Evolutionary conservation across 2,329 filamentous ascomycete species (phyloP), one percentile per base, ranked within the genome.

Genomic region (Orbilia brochopaga): DNA sequence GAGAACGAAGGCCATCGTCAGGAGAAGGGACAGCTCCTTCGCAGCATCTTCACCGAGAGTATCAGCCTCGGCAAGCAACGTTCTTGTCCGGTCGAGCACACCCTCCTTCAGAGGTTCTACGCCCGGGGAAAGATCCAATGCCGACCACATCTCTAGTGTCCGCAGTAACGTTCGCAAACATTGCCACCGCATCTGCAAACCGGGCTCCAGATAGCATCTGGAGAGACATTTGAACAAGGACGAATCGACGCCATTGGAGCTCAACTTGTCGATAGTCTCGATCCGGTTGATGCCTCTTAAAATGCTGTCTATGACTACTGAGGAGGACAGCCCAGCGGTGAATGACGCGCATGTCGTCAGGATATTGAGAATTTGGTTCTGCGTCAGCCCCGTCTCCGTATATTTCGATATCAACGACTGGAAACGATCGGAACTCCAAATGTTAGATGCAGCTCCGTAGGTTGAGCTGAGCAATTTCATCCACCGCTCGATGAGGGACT

Each of bases 211-310:
- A 13, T 23, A 13, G 10, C 21, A 17, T 10, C 19, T 24, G 1
- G 40, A 19, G n/a, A 70, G 54, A 15, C 27, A 35, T 37, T 55
- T 24, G 11, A 64, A 70, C 19, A 70, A 40, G 1, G 32, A 30
- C n/a, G 23, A 15, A 30, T 50, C 19, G 15, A 60, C 10, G 10
- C 54, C 59, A 27, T 50, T 48, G 4, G 59, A 58, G 27, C 11
- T 58, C 1, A 70, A 24, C 51, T 55, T 59, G 35, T 70, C 59
- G 10, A 70, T 70, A 13, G 59, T 70, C n/a, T 70, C 66, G 32
- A 64, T 60, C 10, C 66, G 66, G 50, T 37, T 44, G 10, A 64
- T 44, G 11, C 66, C 66, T 21, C 66, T 8, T 30, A 70, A 21
- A 44, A 70, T 52, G 13, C 59, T 70, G 42, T 70, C 66, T 37